Evolutionary conservation across 352 stramenopile species (phyloP), one percentile per base, ranked within the genome.

Genomic region (Pythium coloratum): DNA sequence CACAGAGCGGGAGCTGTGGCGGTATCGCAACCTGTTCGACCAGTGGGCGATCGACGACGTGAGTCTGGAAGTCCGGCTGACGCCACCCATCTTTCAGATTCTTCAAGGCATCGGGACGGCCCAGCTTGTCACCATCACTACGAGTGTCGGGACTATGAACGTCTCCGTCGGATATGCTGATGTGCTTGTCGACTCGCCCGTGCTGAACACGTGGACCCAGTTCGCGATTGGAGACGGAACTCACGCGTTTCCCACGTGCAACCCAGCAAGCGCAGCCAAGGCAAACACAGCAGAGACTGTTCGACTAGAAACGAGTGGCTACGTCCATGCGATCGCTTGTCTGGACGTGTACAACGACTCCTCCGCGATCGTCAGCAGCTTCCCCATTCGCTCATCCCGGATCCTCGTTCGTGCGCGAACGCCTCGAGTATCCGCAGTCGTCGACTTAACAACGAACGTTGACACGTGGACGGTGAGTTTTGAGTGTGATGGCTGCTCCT

Each of bases 21-120:
- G 58, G 9, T 85, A 89, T 65, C 76, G 78, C 0, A 92, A 92
- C 49, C 67, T 92, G 24, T 91, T 90, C 54, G 84, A 92, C 36
- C 84, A 92, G 68, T 91, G 84, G 82, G 79, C 82, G 0, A 66
- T 91, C 2, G 84, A 92, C 58, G 59, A 88, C 18, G 77, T 92
- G 6, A 61, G 61, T 0, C 62, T 92, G 2, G 80, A 88, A 67
- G 80, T 86, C 18, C 77, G 84, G 4, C 66, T 91, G 44, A 73
- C 80, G 40, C 69, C 73, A 0, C 84, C 84, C 0, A 33, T 57
- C 0, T 88, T 87, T 42, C 28, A 62, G 32, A 66, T 71, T 3
- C 14, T 66, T 6, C 10, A 76, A 33, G 7, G 16, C 1, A 38
- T 51, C 30, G 34, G 49, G 16, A 54, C 33, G 18, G 42, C 42